Percentiles rank a stretch among this genome's conserved stretches.
phyloP scores from a whole-genome alignment of 192 early-diverging fungal species.

The Coemansia sp. region DNA sequence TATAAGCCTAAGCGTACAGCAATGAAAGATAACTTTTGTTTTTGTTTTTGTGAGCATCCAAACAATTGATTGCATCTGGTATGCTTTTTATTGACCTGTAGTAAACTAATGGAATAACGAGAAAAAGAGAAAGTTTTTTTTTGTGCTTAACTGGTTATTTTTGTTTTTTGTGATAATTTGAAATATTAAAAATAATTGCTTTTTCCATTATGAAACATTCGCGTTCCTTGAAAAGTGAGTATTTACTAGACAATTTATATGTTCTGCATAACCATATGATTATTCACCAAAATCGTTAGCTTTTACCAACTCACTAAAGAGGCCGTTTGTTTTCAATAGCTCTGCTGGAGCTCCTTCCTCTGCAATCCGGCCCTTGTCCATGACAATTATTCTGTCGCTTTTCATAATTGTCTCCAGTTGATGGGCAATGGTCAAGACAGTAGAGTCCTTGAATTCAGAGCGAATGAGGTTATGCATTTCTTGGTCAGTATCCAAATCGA shows the following conservation, averaged over 20 bases:
- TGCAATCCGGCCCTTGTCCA: slow-evolving; percentile 24
- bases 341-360: not conserved
- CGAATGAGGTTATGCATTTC: slow-evolving; percentile 40
- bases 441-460: slow-evolving; percentile 51
- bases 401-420: slow-evolving; percentile 68
- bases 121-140: no score
- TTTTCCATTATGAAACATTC: no score
- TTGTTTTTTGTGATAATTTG: no score
- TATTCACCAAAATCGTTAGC: not conserved
- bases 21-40: not conserved
- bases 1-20: not conserved
- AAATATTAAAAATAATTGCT: no score
- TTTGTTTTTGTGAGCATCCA: not conserved
- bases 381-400: slow-evolving; percentile 71
- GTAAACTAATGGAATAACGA: no score
- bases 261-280: not conserved
- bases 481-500: slow-evolving; percentile 52
- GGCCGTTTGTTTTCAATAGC: not conserved
- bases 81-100: no score
- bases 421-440: slow-evolving; percentile 69
- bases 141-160: no score
- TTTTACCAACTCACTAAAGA: not conserved
- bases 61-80: not conserved
- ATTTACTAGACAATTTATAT: no score
- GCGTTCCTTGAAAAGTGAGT: no score